Evolutionary conservation across 345 rosid genomes (phyloP).

Genomic region (Citrus hindsii): DNA sequence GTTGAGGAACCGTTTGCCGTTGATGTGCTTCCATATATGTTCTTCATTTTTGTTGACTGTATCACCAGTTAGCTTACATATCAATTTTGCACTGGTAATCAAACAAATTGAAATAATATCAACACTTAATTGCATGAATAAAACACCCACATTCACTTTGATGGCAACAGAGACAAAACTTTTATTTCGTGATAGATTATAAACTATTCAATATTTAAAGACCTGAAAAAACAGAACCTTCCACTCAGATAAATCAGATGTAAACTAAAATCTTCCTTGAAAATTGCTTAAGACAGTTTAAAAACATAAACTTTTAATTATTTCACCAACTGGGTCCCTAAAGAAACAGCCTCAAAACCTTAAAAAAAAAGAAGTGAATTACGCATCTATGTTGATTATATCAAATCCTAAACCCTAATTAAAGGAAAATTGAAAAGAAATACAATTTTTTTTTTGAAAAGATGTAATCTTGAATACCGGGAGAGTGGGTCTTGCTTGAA

Average conservation of each 20-base stretch:
- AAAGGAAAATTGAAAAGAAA: neutral
- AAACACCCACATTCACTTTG: neutral
- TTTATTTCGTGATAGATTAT: too few relatives aligned
- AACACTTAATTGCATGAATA: neutral
- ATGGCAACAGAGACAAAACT: neutral
- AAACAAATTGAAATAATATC: conserved; percentile 7
- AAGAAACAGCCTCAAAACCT: neutral
- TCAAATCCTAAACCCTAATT: conserved; percentile 7
- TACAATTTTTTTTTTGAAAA: neutral
- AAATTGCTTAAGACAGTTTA: neutral
- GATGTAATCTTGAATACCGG: conserved; percentile 38
- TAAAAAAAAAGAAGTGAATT: too few relatives aligned
- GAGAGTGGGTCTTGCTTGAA: conserved; percentile 65
- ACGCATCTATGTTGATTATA: neutral
- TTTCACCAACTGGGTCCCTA: neutral
- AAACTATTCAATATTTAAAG: neutral
- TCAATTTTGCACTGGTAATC: conserved; percentile 62
- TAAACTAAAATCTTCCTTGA: neutral
- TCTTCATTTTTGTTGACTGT: conserved; percentile 83
- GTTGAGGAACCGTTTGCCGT: conserved; percentile 78
- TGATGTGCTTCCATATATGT: conserved; percentile 91
- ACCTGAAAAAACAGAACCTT: neutral
- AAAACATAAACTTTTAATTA: neutral
- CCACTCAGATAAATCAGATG: neutral
- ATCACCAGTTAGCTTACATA: conserved; percentile 86